phyloP scores from a whole-genome alignment of 148 eudicot species.

The Rhododendron griersonianum region DNA sequence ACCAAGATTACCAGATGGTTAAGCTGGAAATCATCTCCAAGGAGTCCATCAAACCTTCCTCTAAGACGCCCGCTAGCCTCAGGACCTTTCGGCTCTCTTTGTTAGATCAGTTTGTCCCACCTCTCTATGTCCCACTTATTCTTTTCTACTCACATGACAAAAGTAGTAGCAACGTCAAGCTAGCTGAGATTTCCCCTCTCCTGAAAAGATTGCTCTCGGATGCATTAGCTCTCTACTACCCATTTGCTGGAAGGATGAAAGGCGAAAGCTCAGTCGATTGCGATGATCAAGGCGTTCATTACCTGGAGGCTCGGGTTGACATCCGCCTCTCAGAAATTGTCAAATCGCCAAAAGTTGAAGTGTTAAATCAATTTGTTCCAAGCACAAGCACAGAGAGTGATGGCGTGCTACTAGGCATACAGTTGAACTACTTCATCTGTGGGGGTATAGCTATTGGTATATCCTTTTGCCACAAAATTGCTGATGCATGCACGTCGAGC shows the following conservation, averaged over 20 bases:
- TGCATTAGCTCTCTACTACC: constrained; percentile 33
- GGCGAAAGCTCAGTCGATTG: constrained; percentile 28
- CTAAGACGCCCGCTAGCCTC: constrained; percentile 35
- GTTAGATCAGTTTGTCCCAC: constrained; percentile 37
- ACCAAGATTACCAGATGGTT: neutral
- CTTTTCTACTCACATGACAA: constrained; percentile 24
- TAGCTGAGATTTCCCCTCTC: neutral
- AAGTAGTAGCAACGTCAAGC: neutral
- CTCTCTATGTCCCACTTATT: constrained; percentile 22
- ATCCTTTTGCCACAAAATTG: constrained; percentile 29
- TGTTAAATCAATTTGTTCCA: constrained; percentile 24
- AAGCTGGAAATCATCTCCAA: constrained; percentile 18
- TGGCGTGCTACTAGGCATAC: constrained; percentile 27
- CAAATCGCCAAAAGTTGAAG: constrained; percentile 10
- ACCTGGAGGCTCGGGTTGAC: constrained; percentile 19
- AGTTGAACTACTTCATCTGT: constrained; percentile 31
- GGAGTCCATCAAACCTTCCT: constrained; percentile 44
- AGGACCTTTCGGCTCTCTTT: constrained; percentile 27
- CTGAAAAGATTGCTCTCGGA: constrained; percentile 23
- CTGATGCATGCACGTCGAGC: constrained; percentile 26
- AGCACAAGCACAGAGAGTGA: constrained; percentile 1
- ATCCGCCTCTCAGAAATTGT: constrained; percentile 19
- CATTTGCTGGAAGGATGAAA: constrained; percentile 38
- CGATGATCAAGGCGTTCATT: constrained; percentile 35
- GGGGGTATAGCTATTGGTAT: constrained; percentile 35